Conservation (phyloP, 208 protist genomes). For the Acanthamoeba castellanii region DNA sequence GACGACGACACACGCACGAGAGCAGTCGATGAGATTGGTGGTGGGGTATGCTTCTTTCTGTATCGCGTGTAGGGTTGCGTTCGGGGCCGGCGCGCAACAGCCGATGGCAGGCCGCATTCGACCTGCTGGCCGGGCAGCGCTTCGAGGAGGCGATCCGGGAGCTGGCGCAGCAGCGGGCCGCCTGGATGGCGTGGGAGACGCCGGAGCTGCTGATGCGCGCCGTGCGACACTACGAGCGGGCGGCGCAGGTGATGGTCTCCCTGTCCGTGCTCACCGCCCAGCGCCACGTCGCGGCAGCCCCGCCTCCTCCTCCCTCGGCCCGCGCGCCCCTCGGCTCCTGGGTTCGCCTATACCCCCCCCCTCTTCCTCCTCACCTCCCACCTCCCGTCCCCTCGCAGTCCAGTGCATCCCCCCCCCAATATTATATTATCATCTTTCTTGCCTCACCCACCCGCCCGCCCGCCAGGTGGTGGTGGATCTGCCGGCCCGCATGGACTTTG, state of each 20-base stretch:
- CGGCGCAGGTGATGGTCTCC: constrained; percentile 72
- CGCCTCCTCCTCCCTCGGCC: neutral
- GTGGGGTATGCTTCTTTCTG: too few species aligned
- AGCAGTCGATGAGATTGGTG: too few species aligned
- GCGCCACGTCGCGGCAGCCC: neutral
- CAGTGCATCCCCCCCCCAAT: too few species aligned
- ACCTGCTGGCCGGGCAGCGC: neutral
- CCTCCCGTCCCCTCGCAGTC: too few species aligned
- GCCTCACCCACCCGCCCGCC: too few species aligned
- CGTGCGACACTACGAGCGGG: constrained; percentile 79
- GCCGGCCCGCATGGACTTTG: constrained; percentile 58
- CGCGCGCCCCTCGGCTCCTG: neutral
- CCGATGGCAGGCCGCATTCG: constrained; percentile 53
- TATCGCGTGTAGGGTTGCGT: constrained; percentile 77
- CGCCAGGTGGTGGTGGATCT: constrained; percentile 33
- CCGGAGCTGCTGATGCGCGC: constrained; percentile 77
- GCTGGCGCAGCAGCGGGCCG: constrained; percentile 51
- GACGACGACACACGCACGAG: too few species aligned
- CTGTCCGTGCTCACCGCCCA: constrained; percentile 22
- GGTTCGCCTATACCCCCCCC: neutral
- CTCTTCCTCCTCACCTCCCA: too few species aligned
- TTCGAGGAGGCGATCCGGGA: neutral
- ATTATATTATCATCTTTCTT: too few species aligned
- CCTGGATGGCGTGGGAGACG: constrained; percentile 69
- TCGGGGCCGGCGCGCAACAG: constrained; percentile 74